These are phyloP conservation scores for Paulownia fortunei DNA, from an alignment of 257 asterid genomes.

Conservation along the genomic window DNA sequence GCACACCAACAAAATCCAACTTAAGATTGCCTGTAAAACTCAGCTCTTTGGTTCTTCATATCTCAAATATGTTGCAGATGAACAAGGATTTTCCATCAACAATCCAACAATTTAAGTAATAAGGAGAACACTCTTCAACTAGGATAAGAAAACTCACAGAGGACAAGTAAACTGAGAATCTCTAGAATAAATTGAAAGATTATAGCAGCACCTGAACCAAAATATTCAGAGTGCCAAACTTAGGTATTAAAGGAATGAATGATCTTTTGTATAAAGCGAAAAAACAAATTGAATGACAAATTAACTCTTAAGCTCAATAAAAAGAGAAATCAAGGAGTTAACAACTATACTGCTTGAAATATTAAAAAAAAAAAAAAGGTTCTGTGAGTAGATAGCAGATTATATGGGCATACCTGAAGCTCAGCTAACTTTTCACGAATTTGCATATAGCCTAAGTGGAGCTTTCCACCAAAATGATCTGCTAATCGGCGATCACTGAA, in stretches of 20 bases:
- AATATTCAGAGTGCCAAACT: conserved; percentile 52
- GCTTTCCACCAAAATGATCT: conserved; percentile 99
- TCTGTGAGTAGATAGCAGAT: conserved; percentile 7
- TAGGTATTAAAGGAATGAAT: conserved; percentile 39
- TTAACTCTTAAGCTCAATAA: conserved; percentile 18
- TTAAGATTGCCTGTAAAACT: conserved; percentile 24
- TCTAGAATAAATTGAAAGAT: conserved; percentile 60
- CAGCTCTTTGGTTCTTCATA: conserved; percentile 17
- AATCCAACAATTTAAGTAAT: conserved; percentile 14
- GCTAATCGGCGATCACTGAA: conserved; percentile 99
- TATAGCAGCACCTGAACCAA: conserved; percentile 70
- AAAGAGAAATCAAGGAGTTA: background rate
- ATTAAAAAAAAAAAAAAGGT: background rate
- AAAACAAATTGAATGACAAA: background rate
- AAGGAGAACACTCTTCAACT: conserved; percentile 31
- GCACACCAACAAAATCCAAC: conserved; percentile 9
- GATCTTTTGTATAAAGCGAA: conserved; percentile 24
- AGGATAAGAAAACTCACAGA: conserved; percentile 71
- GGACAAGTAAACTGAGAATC: conserved; percentile 58
- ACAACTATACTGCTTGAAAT: background rate
- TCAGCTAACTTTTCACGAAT: conserved; percentile 96
- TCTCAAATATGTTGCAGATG: conserved; percentile 15
- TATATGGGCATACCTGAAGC: conserved; percentile 68
- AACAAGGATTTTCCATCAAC: conserved; percentile 14
- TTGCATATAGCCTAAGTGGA: conserved; percentile 95